Evolutionary conservation across 441 rosid genomes (phyloP).

Genomic region (Populus hybrid): DNA sequence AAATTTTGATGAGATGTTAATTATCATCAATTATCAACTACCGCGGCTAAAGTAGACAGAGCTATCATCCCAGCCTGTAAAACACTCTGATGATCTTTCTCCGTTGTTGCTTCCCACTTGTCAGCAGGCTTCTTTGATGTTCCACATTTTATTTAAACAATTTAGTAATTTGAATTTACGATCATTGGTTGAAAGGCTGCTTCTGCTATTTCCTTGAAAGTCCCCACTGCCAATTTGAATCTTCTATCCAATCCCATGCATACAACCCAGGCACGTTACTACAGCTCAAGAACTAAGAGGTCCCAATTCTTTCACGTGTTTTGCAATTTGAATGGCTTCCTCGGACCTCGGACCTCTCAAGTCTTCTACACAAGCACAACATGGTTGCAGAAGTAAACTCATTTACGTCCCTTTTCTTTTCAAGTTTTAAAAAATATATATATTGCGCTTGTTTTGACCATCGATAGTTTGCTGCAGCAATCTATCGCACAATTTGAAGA

Average conservation of each 20-base stretch:
- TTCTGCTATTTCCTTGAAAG: conserved; percentile 61
- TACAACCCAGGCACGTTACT: conserved; percentile 61
- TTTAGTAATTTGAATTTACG: conserved; percentile 58
- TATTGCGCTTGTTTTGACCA: conserved; percentile 57
- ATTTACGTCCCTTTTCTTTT: conserved; percentile 62
- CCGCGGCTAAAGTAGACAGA: conserved; percentile 47
- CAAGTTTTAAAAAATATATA: conserved; percentile 41
- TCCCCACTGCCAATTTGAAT: conserved; percentile 51
- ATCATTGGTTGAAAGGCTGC: conserved; percentile 53
- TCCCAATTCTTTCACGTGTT: conserved; percentile 54
- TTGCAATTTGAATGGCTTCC: conserved; percentile 61
- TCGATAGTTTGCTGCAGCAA: conserved; percentile 58
- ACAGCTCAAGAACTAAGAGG: conserved; percentile 58
- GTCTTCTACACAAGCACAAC: conserved; percentile 67
- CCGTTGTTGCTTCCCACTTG: conserved; percentile 43
- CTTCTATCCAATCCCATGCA: conserved; percentile 54
- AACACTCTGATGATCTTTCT: conserved; percentile 45
- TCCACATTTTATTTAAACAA: conserved; percentile 58
- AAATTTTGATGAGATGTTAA: neutral
- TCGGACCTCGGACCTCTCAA: conserved; percentile 60
- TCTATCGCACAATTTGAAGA: conserved; percentile 81
- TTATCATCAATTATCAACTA: conserved; percentile 13
- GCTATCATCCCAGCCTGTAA: conserved; percentile 48
- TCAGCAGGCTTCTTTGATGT: conserved; percentile 52
- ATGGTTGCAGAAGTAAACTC: conserved; percentile 81